These are phyloP conservation scores for Lichtheimia corymbifera DNA, from an alignment of 371 early-diverging fungal genomes.

Conservation along the genomic window DNA sequence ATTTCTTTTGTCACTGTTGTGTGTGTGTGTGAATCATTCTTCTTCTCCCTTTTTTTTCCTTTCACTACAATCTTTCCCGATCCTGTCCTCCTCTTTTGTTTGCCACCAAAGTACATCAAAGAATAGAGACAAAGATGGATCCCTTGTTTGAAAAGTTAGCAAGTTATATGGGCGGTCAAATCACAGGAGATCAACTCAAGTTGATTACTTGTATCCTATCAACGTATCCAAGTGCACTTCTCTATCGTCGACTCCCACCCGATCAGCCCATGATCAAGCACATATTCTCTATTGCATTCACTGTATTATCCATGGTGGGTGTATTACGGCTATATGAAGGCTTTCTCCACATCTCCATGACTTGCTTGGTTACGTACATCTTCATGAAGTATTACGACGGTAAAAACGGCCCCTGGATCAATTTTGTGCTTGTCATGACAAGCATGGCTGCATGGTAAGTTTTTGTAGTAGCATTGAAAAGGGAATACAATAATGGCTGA, in stretches of 20 bases:
- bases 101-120: background rate
- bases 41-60: conserved; percentile 3
- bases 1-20: conserved; percentile 2
- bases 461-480: background rate
- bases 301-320: conserved; percentile 58
- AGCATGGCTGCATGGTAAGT: conserved; percentile 77
- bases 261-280: conserved; percentile 61
- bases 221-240: conserved; percentile 55
- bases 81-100: background rate
- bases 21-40: background rate
- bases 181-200: conserved; percentile 57
- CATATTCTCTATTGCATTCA: conserved; percentile 66
- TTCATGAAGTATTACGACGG: conserved; percentile 48
- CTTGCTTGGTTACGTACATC: conserved; percentile 58
- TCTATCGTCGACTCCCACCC: conserved; percentile 55
- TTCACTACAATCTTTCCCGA: conserved; percentile 2
- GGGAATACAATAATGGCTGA: background rate
- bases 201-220: conserved; percentile 54
- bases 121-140: conserved; percentile 21
- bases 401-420: conserved; percentile 62
- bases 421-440: conserved; percentile 71
- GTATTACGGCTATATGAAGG: conserved; percentile 64
- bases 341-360: conserved; percentile 63
- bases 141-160: conserved; percentile 22
- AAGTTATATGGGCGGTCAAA: conserved; percentile 17